Conservation (phyloP, 1,284 basidiomycete species). For the Psilocybe mexicana region DNA sequence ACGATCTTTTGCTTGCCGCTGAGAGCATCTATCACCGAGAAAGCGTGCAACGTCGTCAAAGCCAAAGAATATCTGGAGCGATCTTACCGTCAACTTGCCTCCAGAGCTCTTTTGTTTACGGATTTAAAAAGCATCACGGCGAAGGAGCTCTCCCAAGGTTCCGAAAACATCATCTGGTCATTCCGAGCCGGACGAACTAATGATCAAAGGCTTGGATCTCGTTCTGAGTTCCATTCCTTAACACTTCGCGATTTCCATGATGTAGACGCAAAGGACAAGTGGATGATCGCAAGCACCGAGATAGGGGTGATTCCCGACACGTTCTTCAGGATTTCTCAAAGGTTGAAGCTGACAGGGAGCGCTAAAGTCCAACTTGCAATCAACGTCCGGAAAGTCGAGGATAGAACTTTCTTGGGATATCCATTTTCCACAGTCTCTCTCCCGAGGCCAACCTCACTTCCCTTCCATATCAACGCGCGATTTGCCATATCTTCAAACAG, state of each 20-base stretch:
- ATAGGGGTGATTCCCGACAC: neutral
- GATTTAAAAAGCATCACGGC: conserved; percentile 5
- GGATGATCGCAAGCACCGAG: conserved; percentile 4
- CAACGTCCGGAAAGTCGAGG: neutral
- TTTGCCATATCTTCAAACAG: conserved; percentile 35
- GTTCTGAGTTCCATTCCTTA: neutral
- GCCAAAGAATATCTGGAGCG: neutral
- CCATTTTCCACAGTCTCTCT: conserved; percentile 36
- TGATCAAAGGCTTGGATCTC: neutral
- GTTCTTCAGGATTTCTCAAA: neutral
- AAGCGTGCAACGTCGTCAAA: neutral
- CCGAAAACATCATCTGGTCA: neutral
- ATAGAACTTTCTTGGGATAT: neutral
- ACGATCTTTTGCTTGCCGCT: conserved; percentile 16
- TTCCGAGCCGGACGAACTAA: neutral
- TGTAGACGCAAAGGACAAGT: neutral
- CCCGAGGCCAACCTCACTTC: conserved; percentile 26
- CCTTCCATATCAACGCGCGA: conserved; percentile 35
- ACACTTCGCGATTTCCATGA: neutral
- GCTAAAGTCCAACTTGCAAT: conserved; percentile 11
- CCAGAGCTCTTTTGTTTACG: conserved; percentile 13
- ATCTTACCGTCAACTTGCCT: conserved; percentile 8
- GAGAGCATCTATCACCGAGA: conserved; percentile 8
- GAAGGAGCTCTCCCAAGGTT: neutral
- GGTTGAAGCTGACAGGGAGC: conserved; percentile 1